Conservation (phyloP, 2,329 filamentous ascomycete species). For the Fusarium sp. region DNA sequence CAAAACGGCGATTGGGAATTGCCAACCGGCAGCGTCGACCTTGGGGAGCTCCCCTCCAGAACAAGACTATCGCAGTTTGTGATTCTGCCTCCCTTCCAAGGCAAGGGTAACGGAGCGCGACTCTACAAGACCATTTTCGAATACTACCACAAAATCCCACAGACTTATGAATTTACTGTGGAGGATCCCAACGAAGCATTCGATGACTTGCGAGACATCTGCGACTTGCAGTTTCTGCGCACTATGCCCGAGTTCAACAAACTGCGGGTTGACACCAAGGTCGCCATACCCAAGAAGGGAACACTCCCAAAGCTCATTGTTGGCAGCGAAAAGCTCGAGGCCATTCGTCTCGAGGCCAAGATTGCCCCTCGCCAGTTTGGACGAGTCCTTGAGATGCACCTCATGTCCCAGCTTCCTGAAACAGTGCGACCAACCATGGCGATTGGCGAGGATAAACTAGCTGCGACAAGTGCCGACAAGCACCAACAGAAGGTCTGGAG, state of each 20-base stretch:
- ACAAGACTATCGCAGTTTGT: slow-evolving; percentile 94
- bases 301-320: slow-evolving; percentile 67
- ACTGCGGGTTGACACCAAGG: slow-evolving; percentile 67
- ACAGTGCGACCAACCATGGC: slow-evolving; percentile 67
- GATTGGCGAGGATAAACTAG: slow-evolving; percentile 58
- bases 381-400: slow-evolving; percentile 81
- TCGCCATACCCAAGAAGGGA: slow-evolving; percentile 64
- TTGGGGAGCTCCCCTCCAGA: slow-evolving; percentile 77
- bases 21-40: slow-evolving; percentile 60
- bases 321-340: slow-evolving; percentile 67
- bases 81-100: slow-evolving; percentile 88
- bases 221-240: slow-evolving; percentile 76
- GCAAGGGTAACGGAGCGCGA: slow-evolving; percentile 80
- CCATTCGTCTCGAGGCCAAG: slow-evolving; percentile 73
- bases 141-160: slow-evolving; percentile 73
- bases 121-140: slow-evolving; percentile 86
- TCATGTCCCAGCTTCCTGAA: slow-evolving; percentile 71
- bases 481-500: slow-evolving; percentile 79
- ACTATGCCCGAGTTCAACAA: slow-evolving; percentile 68
- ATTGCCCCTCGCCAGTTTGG: slow-evolving; percentile 83
- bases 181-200: slow-evolving; percentile 94
- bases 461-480: slow-evolving; percentile 67
- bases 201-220: slow-evolving; percentile 81
- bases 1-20: slow-evolving; percentile 59
- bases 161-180: slow-evolving; percentile 86